Evolutionary conservation across 352 stramenopile genomes (phyloP).

Genomic region (Hyaloperonospora brassicae): DNA sequence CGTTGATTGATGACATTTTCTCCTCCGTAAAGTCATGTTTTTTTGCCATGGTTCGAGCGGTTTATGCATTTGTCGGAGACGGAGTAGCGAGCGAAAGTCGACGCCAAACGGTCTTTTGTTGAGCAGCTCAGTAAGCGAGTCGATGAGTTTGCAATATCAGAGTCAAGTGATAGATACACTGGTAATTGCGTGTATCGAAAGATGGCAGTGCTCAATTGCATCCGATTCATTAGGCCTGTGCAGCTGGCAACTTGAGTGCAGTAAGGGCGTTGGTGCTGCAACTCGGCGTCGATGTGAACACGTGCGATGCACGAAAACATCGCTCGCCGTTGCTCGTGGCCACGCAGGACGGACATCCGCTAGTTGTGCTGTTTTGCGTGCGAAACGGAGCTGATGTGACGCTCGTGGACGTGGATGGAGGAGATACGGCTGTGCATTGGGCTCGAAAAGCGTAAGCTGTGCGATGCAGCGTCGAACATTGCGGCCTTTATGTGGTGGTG

Average conservation of each 20-base stretch:
- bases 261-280: constrained; percentile 40
- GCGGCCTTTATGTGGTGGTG: constrained; percentile 44
- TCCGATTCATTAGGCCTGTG: constrained; percentile 79
- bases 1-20: constrained; percentile 63
- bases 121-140: constrained; percentile 49
- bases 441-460: constrained; percentile 35
- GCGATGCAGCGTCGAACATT: constrained; percentile 45
- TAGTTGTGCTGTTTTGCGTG: constrained; percentile 73
- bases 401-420: constrained; percentile 53
- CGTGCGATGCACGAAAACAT: constrained; percentile 57
- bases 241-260: constrained; percentile 56
- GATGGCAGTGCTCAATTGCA: constrained; percentile 59
- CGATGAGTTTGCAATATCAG: constrained; percentile 59
- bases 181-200: too few species aligned
- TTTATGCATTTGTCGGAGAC: too few species aligned
- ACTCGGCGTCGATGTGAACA: constrained; percentile 70
- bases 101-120: constrained; percentile 66
- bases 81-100: constrained; percentile 29
- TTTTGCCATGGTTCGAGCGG: constrained; percentile 42
- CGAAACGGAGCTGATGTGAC: constrained; percentile 57
- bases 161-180: constrained; percentile 61
- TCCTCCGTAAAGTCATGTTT: constrained; percentile 52
- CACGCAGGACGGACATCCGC: constrained; percentile 62
- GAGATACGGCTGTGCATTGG: constrained; percentile 80
- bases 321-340: constrained; percentile 67